Conservation (phyloP, 2,329 filamentous ascomycete genomes). For the Penicillium sp. region DNA sequence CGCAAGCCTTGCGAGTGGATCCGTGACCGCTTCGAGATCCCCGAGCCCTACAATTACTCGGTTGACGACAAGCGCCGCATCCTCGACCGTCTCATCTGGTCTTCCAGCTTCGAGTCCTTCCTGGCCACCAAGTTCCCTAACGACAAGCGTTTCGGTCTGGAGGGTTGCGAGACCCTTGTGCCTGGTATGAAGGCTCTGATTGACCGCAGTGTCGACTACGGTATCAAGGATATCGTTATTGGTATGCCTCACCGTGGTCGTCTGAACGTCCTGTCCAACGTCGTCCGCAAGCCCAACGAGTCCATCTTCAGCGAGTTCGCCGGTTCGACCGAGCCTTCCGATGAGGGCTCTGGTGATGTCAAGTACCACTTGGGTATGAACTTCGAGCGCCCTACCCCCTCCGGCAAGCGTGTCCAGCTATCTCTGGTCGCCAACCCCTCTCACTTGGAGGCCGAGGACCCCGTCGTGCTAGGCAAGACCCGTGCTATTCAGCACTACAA, state of each 20-base stretch:
- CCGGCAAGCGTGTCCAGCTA: slow-evolving; percentile 98
- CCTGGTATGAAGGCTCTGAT: slow-evolving; percentile 99
- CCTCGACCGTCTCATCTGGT: slow-evolving; percentile 97
- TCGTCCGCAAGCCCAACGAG: slow-evolving; percentile 98
- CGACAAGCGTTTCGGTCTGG: slow-evolving; percentile 98
- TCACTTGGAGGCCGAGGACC: slow-evolving; percentile 96
- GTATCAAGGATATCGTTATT: slow-evolving; percentile 98
- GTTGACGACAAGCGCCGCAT: slow-evolving; percentile 98
- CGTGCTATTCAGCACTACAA: slow-evolving; percentile 99
- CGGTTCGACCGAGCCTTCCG: slow-evolving; percentile 82
- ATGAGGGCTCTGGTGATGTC: slow-evolving; percentile 97
- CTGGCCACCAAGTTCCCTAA: slow-evolving; percentile 97
- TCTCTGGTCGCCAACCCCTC: slow-evolving; percentile 98
- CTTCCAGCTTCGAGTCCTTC: slow-evolving; percentile 95
- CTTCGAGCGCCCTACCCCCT: slow-evolving; percentile 97
- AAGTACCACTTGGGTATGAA: slow-evolving; percentile 99
- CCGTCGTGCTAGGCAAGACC: slow-evolving; percentile 96
- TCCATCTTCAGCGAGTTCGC: slow-evolving; percentile 99
- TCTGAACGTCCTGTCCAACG: slow-evolving; percentile 96
- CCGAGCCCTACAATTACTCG: slow-evolving; percentile 93
- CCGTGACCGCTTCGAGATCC: slow-evolving; percentile 90
- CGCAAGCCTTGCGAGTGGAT: slow-evolving; percentile 98
- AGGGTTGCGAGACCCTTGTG: slow-evolving; percentile 95
- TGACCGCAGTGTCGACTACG: slow-evolving; percentile 96
- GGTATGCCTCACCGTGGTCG: slow-evolving; percentile 99